Percentiles rank a stretch among this genome's conserved stretches.
phyloP scores from a whole-genome alignment of 2,329 filamentous ascomycete genomes.

The Venturia carpophila region DNA sequence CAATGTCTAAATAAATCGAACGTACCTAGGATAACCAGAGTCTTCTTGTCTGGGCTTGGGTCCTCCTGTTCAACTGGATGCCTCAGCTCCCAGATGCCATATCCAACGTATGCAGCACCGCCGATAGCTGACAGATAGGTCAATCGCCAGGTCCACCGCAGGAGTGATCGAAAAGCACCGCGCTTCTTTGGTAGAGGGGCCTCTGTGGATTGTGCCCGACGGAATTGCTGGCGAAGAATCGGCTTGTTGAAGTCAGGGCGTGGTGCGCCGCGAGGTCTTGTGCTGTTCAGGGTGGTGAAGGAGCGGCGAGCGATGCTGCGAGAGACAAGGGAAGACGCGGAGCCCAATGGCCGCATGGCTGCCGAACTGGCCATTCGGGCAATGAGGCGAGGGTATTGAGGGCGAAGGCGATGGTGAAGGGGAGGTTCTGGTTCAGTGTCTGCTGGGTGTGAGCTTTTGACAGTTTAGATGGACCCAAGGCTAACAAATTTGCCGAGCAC shows the following conservation, averaged over 20 bases:
- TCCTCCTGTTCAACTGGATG: slow-evolving; percentile 72
- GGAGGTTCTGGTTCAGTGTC: neutral
- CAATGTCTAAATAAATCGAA: slow-evolving; percentile 13
- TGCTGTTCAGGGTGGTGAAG: slow-evolving; percentile 7
- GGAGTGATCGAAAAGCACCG: slow-evolving; percentile 48
- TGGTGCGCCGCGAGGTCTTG: slow-evolving; percentile 8
- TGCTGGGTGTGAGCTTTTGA: slow-evolving; percentile 6
- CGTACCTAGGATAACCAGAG: slow-evolving; percentile 85
- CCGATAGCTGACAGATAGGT: slow-evolving; percentile 68
- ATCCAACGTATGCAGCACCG: slow-evolving; percentile 63
- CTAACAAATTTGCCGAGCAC: slow-evolving; percentile 9
- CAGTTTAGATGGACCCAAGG: neutral
- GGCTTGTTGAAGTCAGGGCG: slow-evolving; percentile 8
- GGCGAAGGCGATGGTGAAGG: neutral
- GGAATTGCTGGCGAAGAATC: neutral
- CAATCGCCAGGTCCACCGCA: slow-evolving; percentile 77
- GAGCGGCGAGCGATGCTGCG: slow-evolving; percentile 3
- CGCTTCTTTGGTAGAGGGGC: slow-evolving; percentile 38
- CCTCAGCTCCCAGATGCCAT: slow-evolving; percentile 74
- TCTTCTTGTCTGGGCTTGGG: slow-evolving; percentile 89
- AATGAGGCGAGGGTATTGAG: neutral
- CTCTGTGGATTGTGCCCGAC: slow-evolving; percentile 7
- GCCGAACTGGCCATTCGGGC: slow-evolving; percentile 15
- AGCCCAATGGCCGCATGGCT: slow-evolving; percentile 17
- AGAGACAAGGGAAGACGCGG: slow-evolving; percentile 6